Evolutionary conservation across 2,329 filamentous ascomycete genomes (phyloP).

Genomic region (Aspergillus sp.): DNA sequence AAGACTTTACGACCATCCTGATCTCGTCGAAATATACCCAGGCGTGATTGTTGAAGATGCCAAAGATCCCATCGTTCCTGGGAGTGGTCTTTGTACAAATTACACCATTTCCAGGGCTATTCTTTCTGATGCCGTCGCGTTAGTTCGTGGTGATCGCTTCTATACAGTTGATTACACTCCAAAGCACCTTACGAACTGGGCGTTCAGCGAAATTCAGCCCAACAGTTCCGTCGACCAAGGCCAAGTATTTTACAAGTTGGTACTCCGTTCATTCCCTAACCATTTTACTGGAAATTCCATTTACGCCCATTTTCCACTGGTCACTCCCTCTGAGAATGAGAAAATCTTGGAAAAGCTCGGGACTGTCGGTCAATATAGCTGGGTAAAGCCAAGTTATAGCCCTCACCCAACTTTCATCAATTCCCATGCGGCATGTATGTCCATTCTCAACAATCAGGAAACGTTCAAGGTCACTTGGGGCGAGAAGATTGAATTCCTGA

Average conservation of each 20-base stretch:
- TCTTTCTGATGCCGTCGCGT: constrained; percentile 48
- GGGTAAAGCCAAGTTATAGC: constrained; percentile 30
- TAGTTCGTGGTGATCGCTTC: constrained; percentile 49
- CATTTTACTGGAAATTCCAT: constrained; percentile 50
- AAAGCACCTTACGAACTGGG: constrained; percentile 48
- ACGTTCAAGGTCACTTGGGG: constrained; percentile 50
- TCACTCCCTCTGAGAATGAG: constrained; percentile 48
- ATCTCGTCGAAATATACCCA: constrained; percentile 58
- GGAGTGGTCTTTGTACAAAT: constrained; percentile 52
- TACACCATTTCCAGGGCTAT: constrained; percentile 45
- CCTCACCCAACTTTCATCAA: constrained; percentile 43
- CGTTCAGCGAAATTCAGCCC: constrained; percentile 44
- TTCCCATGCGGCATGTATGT: constrained; percentile 46
- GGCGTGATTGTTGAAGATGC: constrained; percentile 57
- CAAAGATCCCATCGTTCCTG: constrained; percentile 51
- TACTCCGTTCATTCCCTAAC: constrained; percentile 51
- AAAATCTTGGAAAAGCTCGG: constrained; percentile 44
- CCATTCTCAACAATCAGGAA: constrained; percentile 44
- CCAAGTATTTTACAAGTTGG: constrained; percentile 53
- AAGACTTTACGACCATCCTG: constrained; percentile 52
- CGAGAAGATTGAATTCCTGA: constrained; percentile 45
- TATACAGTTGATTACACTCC: constrained; percentile 48
- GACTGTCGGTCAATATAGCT: constrained; percentile 44
- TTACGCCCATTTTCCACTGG: constrained; percentile 52
- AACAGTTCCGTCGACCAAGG: constrained; percentile 49